Evolutionary conservation across 148 eudicot species (phyloP).

Genomic region (Arctostaphylos glauca): DNA sequence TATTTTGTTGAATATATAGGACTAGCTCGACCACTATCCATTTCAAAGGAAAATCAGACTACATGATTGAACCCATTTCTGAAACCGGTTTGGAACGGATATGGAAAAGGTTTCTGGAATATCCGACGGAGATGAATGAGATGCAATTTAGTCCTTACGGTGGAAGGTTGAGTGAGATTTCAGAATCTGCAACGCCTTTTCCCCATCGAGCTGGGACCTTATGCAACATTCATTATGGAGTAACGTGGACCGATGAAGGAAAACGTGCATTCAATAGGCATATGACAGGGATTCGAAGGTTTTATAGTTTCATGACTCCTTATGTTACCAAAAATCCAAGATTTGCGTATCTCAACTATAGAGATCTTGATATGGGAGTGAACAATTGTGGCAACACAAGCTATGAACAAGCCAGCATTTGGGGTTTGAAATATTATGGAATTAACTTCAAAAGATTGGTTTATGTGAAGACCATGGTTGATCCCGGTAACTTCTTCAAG

Average conservation of each 20-base stretch:
- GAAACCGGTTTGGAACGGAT: not conserved
- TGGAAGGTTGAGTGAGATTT: conserved; percentile 6
- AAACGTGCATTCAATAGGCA: not conserved
- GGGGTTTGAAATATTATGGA: not conserved
- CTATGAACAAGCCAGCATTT: conserved; percentile 5
- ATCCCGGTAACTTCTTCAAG: not conserved
- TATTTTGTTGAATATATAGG: conserved; percentile 1
- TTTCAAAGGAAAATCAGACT: conserved; percentile 14
- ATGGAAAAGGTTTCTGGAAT: not conserved
- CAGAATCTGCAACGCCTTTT: conserved; percentile 1
- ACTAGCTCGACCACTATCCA: not conserved
- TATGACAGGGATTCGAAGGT: not conserved
- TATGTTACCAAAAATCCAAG: too few relatives aligned
- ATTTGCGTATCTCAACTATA: too few relatives aligned
- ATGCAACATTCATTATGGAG: not conserved
- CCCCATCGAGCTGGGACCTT: conserved; percentile 1
- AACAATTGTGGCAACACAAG: not conserved
- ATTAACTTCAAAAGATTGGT: not conserved
- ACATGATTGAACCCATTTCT: not conserved
- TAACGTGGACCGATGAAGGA: not conserved
- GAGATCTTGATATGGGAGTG: too few relatives aligned
- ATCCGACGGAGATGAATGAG: not conserved
- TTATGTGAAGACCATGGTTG: not conserved
- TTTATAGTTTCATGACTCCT: too few relatives aligned
- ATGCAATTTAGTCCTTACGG: not conserved